Evolutionary conservation across 208 protist species (phyloP).

Genomic region (Acanthamoeba culbertsoni): DNA sequence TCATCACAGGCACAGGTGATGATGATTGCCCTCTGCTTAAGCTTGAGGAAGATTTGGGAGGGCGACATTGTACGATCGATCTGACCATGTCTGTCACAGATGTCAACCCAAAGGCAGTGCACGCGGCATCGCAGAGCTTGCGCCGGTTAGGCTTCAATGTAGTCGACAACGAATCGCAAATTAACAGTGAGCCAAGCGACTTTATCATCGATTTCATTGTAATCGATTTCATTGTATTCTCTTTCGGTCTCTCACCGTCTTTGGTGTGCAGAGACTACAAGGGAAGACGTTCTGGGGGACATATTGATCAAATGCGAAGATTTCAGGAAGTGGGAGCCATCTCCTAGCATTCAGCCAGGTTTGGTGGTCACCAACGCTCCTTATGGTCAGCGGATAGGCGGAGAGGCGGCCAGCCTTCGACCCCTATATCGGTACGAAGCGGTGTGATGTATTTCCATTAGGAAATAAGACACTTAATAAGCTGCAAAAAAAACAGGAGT

Average conservation of each 20-base stretch:
- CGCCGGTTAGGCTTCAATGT: slow-evolving; percentile 5
- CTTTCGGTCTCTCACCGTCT: not conserved
- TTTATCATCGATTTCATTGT: not conserved
- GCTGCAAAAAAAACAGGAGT: not conserved
- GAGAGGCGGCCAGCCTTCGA: not conserved
- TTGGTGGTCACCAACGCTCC: not conserved
- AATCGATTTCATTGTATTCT: not conserved
- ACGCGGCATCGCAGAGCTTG: not conserved
- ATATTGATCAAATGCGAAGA: not conserved
- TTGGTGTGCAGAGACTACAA: not conserved
- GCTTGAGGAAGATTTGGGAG: no score
- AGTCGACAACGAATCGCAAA: not conserved
- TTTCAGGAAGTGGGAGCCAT: not conserved
- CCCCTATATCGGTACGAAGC: not conserved
- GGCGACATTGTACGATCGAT: not conserved
- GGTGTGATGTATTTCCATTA: no score
- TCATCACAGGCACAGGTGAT: not conserved
- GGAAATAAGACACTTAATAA: no score
- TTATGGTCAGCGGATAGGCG: not conserved
- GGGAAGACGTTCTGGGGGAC: slow-evolving; percentile 1
- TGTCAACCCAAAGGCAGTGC: not conserved
- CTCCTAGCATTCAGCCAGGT: not conserved
- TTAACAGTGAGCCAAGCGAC: not conserved
- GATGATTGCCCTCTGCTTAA: not conserved
- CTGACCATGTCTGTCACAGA: not conserved